A percentile compares a stretch with the other conserved stretches of the same genome.
Conservation (phyloP, 495 filamentous ascomycete species). For the Neurospora discreta region DNA sequence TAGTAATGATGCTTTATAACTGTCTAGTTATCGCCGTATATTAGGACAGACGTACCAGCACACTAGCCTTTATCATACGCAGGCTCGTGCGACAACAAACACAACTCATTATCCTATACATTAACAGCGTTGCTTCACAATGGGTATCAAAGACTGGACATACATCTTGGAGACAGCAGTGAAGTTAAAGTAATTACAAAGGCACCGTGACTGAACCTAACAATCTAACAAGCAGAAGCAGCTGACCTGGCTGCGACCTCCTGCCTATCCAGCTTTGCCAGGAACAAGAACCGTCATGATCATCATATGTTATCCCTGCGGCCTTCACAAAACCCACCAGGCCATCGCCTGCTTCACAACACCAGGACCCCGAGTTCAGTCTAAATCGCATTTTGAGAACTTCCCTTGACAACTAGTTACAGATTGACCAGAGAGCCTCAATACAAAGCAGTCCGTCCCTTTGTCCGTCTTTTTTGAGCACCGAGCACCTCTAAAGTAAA, state of each 20-base stretch:
- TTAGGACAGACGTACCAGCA: neutral
- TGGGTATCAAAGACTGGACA: neutral
- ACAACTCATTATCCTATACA: neutral
- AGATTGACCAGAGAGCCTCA: conserved; percentile 12
- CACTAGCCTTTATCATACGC: neutral
- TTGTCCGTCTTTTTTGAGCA: conserved; percentile 16
- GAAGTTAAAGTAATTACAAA: neutral
- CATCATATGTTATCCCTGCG: neutral
- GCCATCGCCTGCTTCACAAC: neutral
- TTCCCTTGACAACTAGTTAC: conserved; percentile 21
- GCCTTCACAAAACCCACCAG: neutral
- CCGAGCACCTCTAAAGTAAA: conserved; percentile 20
- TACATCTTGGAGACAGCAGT: neutral
- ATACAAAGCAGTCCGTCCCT: neutral
- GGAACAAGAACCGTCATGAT: neutral
- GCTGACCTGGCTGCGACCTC: neutral
- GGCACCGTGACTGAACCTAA: neutral
- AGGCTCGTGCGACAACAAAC: neutral
- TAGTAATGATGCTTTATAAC: neutral
- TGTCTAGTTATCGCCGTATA: neutral
- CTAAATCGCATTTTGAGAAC: conserved; percentile 26
- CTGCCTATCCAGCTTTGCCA: neutral
- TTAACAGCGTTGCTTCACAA: neutral
- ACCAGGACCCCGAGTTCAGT: conserved; percentile 15
- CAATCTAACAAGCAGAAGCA: neutral